Base-by-base conservation (phyloP, 75 land plant species). In the Selaginella moellendorffii region DNA sequence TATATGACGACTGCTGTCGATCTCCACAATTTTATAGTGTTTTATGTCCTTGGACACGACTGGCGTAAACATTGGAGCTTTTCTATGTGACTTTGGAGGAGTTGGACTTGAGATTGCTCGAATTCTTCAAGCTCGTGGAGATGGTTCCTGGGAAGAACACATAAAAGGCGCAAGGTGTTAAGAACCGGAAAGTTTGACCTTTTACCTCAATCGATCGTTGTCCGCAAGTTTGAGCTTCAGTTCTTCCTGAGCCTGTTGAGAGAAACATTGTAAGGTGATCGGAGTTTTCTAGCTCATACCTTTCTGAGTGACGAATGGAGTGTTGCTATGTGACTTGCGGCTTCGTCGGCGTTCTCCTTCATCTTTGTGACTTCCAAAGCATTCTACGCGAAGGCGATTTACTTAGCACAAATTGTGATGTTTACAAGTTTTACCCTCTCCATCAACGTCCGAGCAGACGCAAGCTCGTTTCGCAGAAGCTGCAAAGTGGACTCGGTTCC, bases 261-360 rank as follows among this genome's bases (percentile, higher is more conserved):
- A 5, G 5, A 36, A 36, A 36, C 46, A 36, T 5, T 5, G 5
- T 36, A 36, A 36, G 14, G 46, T 36, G 5, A 36, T 36, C 46
- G 14, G 46, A 36, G 46, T 36, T 5, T 36, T 36, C 46, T 36
- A 20, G 1, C 8, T 8, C 54, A n/a, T 1, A 70, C 72, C 67
- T 69, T 74, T 29, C 29, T 63, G 53, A 74, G 30, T 1, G 76
- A 62, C 2, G 31, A 30, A 56, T 74, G 76, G 20, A 68, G 72
- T 0, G 72, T 30, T 1, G 65, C 61, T n/a, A 68, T 63, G 27
- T 74, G 76, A 28, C 68, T 61, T 5, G 58, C 36, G 10, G 72
- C 30, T n/a, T 74, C 63, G 1, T 74, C 76, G 1, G 63, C 72
- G 1, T 53, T 36, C n/a, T 74, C 76, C 29, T 69, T 63, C 66